Conservation (phyloP, 352 stramenopile species). For the Phytopythium boreale region DNA sequence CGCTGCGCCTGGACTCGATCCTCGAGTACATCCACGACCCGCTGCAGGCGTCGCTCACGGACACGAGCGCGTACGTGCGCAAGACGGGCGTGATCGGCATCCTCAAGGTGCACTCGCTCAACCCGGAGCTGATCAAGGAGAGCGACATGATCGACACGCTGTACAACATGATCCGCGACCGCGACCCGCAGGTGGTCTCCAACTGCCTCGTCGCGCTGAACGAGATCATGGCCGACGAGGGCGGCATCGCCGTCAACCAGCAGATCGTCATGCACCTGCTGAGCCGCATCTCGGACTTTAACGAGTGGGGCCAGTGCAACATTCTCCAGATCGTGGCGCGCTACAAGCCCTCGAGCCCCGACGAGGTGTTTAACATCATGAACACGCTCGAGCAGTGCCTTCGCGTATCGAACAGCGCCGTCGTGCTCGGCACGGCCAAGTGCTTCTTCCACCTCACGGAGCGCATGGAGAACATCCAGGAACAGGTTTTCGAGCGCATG, state of each 20-base stretch:
- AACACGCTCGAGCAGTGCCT: conserved; percentile 95
- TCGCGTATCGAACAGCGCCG: conserved; percentile 93
- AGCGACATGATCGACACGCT: conserved; percentile 97
- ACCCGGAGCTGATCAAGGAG: conserved; percentile 90
- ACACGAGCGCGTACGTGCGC: conserved; percentile 97
- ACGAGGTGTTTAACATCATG: conserved; percentile 99
- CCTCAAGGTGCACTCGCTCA: conserved; percentile 95
- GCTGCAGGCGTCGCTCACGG: conserved; percentile 89
- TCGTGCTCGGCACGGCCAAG: conserved; percentile 96
- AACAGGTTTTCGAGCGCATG: conserved; percentile 89
- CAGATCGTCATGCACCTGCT: conserved; percentile 98
- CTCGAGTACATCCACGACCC: conserved; percentile 98
- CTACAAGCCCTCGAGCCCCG: conserved; percentile 94
- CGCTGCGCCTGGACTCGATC: conserved; percentile 95
- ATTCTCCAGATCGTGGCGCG: conserved; percentile 93
- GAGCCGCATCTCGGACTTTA: conserved; percentile 98
- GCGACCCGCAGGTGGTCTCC: conserved; percentile 96
- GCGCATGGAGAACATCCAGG: conserved; percentile 87
- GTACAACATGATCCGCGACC: conserved; percentile 98
- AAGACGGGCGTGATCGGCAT: conserved; percentile 99
- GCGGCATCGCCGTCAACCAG: conserved; percentile 97
- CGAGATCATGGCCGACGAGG: conserved; percentile 97
- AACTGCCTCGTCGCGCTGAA: conserved; percentile 98
- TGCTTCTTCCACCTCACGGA: conserved; percentile 97
- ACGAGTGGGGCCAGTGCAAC: conserved; percentile 98